Percentiles rank a stretch among this genome's conserved stretches.
Conservation (phyloP, 805 yeast genomes). For the Lachancea lanzarotensis region DNA sequence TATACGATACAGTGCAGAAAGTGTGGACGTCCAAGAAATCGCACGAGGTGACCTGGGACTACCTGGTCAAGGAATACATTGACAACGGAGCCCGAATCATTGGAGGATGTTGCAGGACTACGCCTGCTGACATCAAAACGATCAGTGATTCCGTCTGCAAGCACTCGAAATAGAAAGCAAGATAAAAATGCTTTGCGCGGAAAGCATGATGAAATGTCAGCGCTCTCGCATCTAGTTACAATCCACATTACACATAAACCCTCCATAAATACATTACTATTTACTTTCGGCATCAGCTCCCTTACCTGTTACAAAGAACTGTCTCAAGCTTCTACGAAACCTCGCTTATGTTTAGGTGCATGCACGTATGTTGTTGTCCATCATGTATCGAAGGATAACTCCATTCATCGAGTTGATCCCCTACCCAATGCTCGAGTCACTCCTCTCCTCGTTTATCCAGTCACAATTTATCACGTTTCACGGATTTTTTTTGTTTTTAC, state of each 20-base stretch:
- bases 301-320: too few species aligned
- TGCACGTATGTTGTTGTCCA: too few species aligned
- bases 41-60: conserved; percentile 33
- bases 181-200: not conserved
- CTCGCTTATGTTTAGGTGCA: too few species aligned
- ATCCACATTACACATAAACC: too few species aligned
- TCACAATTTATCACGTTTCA: not conserved
- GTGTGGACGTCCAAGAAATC: conserved; percentile 35
- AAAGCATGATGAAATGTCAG: too few species aligned
- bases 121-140: conserved; percentile 39
- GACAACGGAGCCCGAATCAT: conserved; percentile 41
- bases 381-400: too few species aligned
- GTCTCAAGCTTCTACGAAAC: too few species aligned
- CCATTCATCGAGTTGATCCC: not conserved
- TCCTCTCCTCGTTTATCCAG: not conserved
- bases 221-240: too few species aligned
- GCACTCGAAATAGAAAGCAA: not conserved
- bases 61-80: conserved; percentile 37
- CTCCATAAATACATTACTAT: too few species aligned
- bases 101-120: conserved; percentile 75
- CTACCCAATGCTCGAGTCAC: not conserved
- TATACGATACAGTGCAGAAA: conserved; percentile 44
- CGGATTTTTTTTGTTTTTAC: not conserved
- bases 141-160: conserved; percentile 15
- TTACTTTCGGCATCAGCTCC: too few species aligned